phyloP scores from a whole-genome alignment of 768 basidiomycete genomes.

The Auricularia heimuer region DNA sequence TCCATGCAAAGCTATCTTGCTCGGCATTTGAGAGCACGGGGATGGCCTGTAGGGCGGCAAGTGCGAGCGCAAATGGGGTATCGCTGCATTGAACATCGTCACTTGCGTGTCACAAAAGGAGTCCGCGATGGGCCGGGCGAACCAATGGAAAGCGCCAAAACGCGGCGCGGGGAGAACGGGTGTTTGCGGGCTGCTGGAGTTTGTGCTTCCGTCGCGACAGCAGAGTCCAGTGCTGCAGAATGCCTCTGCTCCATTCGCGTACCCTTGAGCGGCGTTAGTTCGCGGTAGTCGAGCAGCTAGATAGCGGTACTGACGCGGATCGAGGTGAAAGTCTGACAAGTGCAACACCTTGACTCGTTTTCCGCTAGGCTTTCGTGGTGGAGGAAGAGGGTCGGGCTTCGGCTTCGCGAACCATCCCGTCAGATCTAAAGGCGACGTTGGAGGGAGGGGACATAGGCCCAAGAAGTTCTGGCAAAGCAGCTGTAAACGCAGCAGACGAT shows the following conservation, averaged over 20 bases:
- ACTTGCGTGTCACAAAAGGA: neutral
- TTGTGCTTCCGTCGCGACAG: conserved; percentile 43
- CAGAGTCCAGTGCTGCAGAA: conserved; percentile 61
- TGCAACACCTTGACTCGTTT: conserved; percentile 63
- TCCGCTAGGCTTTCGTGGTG: conserved; percentile 45
- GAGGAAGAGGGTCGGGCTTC: conserved; percentile 59
- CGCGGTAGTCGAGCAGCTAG: neutral
- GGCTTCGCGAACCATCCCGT: conserved; percentile 68
- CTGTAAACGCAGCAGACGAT: conserved; percentile 20
- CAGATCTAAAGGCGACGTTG: conserved; percentile 50
- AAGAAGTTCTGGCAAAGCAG: conserved; percentile 54
- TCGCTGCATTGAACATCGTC: conserved; percentile 32
- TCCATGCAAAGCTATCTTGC: conserved; percentile 51
- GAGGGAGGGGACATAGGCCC: conserved; percentile 43
- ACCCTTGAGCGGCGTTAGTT: conserved; percentile 33
- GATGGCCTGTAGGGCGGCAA: conserved; percentile 56
- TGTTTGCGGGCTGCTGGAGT: conserved; percentile 38
- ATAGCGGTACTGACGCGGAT: conserved; percentile 42
- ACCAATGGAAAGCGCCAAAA: conserved; percentile 58
- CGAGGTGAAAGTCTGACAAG: conserved; percentile 68
- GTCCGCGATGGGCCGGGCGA: conserved; percentile 1
- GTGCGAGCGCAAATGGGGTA: conserved; percentile 48
- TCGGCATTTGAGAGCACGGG: conserved; percentile 55
- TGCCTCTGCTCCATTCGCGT: conserved; percentile 57
- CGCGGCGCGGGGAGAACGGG: conserved; percentile 53